phyloP scores from a whole-genome alignment of 2,329 filamentous ascomycete species.

The Polytolypa hystricis region DNA sequence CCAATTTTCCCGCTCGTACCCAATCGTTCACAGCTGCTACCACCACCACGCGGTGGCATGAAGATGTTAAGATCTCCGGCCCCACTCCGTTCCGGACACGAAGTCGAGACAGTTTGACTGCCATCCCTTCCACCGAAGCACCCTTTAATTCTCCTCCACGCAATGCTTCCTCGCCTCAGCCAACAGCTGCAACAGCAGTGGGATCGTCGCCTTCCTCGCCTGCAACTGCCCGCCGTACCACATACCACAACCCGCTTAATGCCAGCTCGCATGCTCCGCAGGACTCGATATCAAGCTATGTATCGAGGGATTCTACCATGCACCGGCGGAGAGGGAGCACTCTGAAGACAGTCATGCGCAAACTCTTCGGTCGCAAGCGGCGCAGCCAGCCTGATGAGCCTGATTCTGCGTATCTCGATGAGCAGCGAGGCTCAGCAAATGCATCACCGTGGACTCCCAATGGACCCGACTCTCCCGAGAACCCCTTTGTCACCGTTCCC shows the following conservation, averaged over 20 bases:
- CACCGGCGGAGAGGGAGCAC: conserved; percentile 33
- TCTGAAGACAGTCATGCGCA: conserved; percentile 34
- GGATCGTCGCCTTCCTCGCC: conserved; percentile 6
- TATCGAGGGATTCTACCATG: conserved; percentile 15
- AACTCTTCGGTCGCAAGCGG: conserved; percentile 31
- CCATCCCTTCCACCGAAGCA: conserved; percentile 9
- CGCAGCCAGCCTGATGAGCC: conserved; percentile 23
- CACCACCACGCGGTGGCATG: conserved; percentile 16
- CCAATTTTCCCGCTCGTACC: too few relatives aligned
- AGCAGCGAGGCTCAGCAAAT: conserved; percentile 1
- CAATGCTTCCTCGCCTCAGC: conserved; percentile 5
- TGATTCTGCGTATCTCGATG: conserved; percentile 20
- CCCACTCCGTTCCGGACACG: conserved; percentile 12
- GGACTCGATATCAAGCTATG: conserved; percentile 15
- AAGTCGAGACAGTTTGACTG: conserved; percentile 10
- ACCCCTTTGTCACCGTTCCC: conserved; percentile 15
- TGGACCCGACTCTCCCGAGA: conserved; percentile 11
- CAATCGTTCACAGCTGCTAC: too few relatives aligned
- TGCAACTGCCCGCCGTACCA: conserved; percentile 7
- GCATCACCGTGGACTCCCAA: conserved; percentile 9
- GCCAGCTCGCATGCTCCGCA: conserved; percentile 15
- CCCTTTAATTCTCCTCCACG: conserved; percentile 8
- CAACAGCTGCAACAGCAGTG: too few relatives aligned
- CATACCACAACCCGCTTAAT: conserved; percentile 10
- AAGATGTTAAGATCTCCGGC: conserved; percentile 23